Evolutionary conservation across 345 rosid species (phyloP).

Genomic region (Pugionium cornutum): DNA sequence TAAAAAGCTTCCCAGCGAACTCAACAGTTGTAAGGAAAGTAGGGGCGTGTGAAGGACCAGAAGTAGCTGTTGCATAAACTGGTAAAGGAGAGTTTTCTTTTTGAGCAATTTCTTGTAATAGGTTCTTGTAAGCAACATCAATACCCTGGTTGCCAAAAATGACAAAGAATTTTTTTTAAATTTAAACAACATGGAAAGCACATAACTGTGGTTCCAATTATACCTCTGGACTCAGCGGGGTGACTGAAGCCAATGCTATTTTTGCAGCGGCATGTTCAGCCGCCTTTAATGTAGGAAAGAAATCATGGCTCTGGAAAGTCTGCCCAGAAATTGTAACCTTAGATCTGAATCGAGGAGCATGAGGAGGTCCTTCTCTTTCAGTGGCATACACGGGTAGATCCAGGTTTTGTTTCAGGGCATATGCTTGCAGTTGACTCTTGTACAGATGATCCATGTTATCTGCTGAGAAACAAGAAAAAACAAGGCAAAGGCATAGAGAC

Average conservation of each 20-base stretch:
- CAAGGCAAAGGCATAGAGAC: too few species aligned
- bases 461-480: too few species aligned
- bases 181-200: neutral
- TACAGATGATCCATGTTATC: slow-evolving; percentile 34
- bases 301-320: slow-evolving; percentile 44
- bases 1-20: slow-evolving; percentile 44
- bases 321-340: slow-evolving; percentile 52
- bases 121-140: slow-evolving; percentile 52
- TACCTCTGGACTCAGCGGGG: slow-evolving; percentile 41
- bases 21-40: slow-evolving; percentile 54
- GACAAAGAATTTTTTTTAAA: neutral
- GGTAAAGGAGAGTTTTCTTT: slow-evolving; percentile 50
- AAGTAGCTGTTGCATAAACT: slow-evolving; percentile 42
- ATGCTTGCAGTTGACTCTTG: slow-evolving; percentile 56
- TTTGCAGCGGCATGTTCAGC: slow-evolving; percentile 74
- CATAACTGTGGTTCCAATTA: neutral
- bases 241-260: slow-evolving; percentile 50
- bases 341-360: slow-evolving; percentile 55
- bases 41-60: slow-evolving; percentile 55
- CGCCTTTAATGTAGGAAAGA: slow-evolving; percentile 52
- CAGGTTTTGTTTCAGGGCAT: slow-evolving; percentile 51
- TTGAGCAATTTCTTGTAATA: slow-evolving; percentile 61
- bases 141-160: neutral
- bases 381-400: slow-evolving; percentile 48
- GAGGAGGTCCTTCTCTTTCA: slow-evolving; percentile 60